Evolutionary conservation across 2,329 filamentous ascomycete species (phyloP), one percentile per base, ranked within the genome.

Genomic region (Stachybotrys chartarum): DNA sequence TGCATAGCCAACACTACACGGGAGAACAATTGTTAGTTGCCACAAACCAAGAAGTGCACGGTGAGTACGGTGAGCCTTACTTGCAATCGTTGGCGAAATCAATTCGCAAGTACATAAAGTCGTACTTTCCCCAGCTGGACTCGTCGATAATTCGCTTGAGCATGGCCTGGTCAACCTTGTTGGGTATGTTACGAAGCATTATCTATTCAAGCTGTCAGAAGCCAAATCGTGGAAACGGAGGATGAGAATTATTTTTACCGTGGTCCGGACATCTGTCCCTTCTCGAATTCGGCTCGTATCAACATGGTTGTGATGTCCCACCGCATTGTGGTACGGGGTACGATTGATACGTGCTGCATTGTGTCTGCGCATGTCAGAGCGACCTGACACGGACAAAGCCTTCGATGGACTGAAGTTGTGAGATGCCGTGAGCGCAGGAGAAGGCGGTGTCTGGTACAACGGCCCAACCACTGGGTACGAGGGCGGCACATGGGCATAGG

Each of bases 51-150:
- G 24, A 24, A 4, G 6, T 31, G 32, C 7, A 17, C 16, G 31
- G 7, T 44, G 11, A 7, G 47, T 1, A 51, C 24, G 30, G 51
- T 50, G 50, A 30, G 39, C 78, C 86, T 73, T 72, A 90, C 86
- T 91, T 92, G 85, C 88, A 91, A 59, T 90, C 85, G 63, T 91
- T 90, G 54, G 84, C 84, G 63, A 92, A 92, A 68, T 92, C 89
- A 63, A 97, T 97, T 45, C 94, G 86, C 53, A 97, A 75, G 69
- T 99, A 99, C 78, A 96, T 85, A 70, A 97, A 97, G 67, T 97
- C 92, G 68, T 95, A 97, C 59, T 87, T 86, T 32, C 91, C 91
- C 72, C 81, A 84, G 68, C 86, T 90, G 16, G 85, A 88, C 59
- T 87, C 79, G 65, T 97, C 90, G 14, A 97, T 78, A 55, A 95